Base-by-base conservation (phyloP, 1,284 basidiomycete species). In the Ustilago shanxiensis region DNA sequence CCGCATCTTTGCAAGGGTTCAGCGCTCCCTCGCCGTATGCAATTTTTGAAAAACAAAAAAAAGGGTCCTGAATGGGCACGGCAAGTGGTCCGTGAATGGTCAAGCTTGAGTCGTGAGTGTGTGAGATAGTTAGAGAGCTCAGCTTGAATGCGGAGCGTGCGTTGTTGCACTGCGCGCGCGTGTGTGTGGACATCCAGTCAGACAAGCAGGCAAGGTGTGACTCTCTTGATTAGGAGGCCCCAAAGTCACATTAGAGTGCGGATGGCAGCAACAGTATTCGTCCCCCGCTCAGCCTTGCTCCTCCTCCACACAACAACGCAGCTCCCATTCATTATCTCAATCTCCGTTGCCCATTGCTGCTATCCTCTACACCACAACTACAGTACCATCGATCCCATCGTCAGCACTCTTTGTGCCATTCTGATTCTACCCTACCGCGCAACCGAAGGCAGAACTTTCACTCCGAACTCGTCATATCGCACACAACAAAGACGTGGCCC, bases 1-100 rank as follows among this genome's bases (percentile, higher is more conserved):
- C 50, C 29, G 24, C n/a, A n/a, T n/a, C n/a, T n/a, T n/a, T n/a
- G n/a, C 20, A 29, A 54, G 52, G 52, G 52, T 54, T 54, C 35
- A 39, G 33, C 35, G 18, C 52, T 22, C 31, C 20, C 31, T 22
- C 44, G n/a, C 37, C n/a, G n/a, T n/a, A n/a, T 39, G 14, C 1
- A 29, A 35, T 35, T 41, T 37, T 24, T 22, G 35, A 41, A 24
- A 37, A 53, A 53, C 7, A 53, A 53, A 53, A 54, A n/a, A 28
- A 49, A 49, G 52, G 33, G 31, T 37, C 52, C 22, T 54, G 41
- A n/a, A 13, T 22, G 11, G 31, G 52, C 52, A 20, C 52, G 33
- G 33, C 33, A 37, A 47, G 58, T 51, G 49, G 58, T 41, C 58
- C 58, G 58, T 60, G 58, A 60, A 60, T 60, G 45, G 33, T 16